These are phyloP conservation scores for Rhodotorula glutinis DNA, from an alignment of 1,284 basidiomycete genomes.

Conservation along the genomic window DNA sequence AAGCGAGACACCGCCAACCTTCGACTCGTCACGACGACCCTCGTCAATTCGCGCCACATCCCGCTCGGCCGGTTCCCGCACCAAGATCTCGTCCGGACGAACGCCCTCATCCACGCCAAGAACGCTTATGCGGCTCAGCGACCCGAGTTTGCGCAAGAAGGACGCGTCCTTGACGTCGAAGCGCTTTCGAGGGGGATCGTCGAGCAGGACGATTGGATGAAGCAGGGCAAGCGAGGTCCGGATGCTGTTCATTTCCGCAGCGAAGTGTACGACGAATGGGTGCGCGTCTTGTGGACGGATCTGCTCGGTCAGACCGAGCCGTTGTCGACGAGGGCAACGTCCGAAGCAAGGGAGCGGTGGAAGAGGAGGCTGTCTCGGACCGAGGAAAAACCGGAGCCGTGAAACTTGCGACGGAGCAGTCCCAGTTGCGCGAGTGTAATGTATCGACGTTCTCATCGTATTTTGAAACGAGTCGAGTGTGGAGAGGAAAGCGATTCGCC, in stretches of 20 bases:
- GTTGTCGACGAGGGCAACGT: neutral
- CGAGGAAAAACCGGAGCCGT: too few relatives aligned
- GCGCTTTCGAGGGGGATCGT: constrained; percentile 28
- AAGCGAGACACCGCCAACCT: constrained; percentile 11
- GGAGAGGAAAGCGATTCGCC: too few relatives aligned
- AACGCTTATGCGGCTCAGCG: constrained; percentile 8
- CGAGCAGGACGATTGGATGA: constrained; percentile 23
- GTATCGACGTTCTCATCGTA: too few relatives aligned
- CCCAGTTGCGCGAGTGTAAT: too few relatives aligned
- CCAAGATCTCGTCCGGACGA: constrained; percentile 34
- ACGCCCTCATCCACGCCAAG: constrained; percentile 30
- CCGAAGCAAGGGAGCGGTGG: constrained; percentile 10
- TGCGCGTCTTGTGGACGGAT: constrained; percentile 31
- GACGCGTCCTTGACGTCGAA: constrained; percentile 26
- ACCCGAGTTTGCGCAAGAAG: constrained; percentile 7
- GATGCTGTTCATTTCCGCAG: constrained; percentile 35
- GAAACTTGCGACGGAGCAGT: too few relatives aligned
- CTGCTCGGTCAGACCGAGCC: neutral
- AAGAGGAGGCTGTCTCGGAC: constrained; percentile 4
- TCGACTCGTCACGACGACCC: constrained; percentile 31
- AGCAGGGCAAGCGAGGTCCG: constrained; percentile 8
- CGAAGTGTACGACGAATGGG: constrained; percentile 35
- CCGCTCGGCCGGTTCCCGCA: constrained; percentile 34
- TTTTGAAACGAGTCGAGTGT: too few relatives aligned
- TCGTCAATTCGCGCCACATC: constrained; percentile 31